Base-by-base conservation (phyloP, 305 asterid genomes). In the Striga hermonthica region DNA sequence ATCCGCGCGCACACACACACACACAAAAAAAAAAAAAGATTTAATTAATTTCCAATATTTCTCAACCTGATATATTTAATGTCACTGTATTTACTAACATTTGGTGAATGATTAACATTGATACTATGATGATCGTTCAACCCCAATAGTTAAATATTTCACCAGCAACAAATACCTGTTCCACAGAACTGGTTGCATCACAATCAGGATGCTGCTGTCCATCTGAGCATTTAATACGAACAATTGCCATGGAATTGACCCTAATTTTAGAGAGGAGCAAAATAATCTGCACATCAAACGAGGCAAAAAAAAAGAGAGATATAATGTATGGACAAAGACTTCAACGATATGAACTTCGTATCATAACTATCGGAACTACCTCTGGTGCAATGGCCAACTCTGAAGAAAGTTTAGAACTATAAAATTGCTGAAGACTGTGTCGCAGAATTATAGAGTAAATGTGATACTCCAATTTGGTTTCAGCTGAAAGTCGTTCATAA, bases 241-340 rank as follows among this genome's bases (percentile, higher is more conserved):
- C 88, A 81, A 93, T 64, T 71, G 95, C 96, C 95, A 93, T 88
- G 57, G 99, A 88, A 69, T 93, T 93, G 75, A 86, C 80, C 80
- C 93, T 82, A 73, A 93, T 80, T 83, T 85, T 90, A 37, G 95
- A 81, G 50, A 88, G 80, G 71, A 93, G 87, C 56, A 88, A 49
- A 73, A 90, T 74, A 61, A 78, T 72, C 99, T 93, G 86, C 88
- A 83, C 60, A 39, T 22, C 49, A 60, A 62, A 60, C 65, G 64
- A 66, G 64, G 8, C 44, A 5, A 41, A 41, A 41, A 41, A 41
- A 41, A 41, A 7, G 2, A 41, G 47, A 6, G 10, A 41, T 6
- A 41, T 7, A 1, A 41, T 6, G 10, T 41, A 4, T 41, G 5
- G 47, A 5, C 47, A 4, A 8, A 6, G 47, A 8, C 47, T 41